phyloP scores from a whole-genome alignment of 352 stramenopile species.

The Phytopythium kandeliae region DNA sequence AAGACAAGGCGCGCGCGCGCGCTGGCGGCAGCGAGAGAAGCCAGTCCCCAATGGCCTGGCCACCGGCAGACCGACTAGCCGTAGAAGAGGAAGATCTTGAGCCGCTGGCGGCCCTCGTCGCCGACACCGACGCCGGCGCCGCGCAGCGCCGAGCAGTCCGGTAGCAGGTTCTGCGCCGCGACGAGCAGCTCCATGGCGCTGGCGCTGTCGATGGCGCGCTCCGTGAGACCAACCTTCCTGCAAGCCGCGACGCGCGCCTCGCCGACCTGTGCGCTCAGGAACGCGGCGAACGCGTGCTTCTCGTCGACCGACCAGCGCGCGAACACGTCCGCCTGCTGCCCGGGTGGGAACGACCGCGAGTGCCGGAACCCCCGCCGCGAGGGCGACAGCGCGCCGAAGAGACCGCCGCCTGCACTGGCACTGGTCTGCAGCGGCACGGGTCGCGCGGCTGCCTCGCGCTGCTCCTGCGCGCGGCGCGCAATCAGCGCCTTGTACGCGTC shows the following conservation, averaged over 20 bases:
- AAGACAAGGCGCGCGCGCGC: not conserved
- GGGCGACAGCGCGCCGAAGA: conserved; percentile 6
- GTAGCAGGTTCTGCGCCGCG: conserved; percentile 59
- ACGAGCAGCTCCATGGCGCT: conserved; percentile 43
- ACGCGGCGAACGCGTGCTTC: conserved; percentile 34
- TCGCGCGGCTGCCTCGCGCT: conserved; percentile 1
- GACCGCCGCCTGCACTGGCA: not conserved
- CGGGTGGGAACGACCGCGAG: conserved; percentile 1
- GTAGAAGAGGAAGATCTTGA: conserved; percentile 77
- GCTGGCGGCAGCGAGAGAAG: not conserved
- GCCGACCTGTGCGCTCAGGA: conserved; percentile 49
- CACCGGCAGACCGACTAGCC: conserved; percentile 18
- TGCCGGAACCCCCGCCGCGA: not conserved
- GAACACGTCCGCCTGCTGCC: conserved; percentile 41
- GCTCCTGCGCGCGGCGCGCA: conserved; percentile 17
- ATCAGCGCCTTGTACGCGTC: conserved; percentile 49
- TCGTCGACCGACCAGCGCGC: conserved; percentile 43
- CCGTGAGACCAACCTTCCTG: conserved; percentile 59
- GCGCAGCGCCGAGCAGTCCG: conserved; percentile 41
- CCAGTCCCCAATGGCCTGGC: not conserved
- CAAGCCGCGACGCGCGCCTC: conserved; percentile 53
- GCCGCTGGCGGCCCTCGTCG: conserved; percentile 45
- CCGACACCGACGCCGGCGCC: conserved; percentile 42
- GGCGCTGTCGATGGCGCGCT: conserved; percentile 41
- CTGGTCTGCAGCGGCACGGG: not conserved